These are phyloP conservation scores for Cenchrus fungigraminus DNA, from an alignment of 176 grass and related monocot species.

Conservation along the genomic window DNA sequence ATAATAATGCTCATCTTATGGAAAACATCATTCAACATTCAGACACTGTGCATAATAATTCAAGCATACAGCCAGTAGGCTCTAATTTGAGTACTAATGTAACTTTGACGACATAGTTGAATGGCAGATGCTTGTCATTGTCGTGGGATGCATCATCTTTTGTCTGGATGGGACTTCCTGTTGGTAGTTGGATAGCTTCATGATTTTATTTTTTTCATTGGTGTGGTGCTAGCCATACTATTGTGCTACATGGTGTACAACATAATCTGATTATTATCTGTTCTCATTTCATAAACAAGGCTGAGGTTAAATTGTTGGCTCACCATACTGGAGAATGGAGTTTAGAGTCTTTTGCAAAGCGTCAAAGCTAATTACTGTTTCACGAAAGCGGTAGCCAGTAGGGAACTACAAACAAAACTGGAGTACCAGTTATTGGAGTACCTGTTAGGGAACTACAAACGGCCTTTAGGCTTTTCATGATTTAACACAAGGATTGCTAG, in stretches of 20 bases:
- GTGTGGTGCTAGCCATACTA: neutral
- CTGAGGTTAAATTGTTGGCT: neutral
- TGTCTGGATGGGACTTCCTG: neutral
- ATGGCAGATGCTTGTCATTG: neutral
- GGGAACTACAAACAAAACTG: neutral
- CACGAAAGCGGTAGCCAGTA: neutral
- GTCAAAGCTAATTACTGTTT: neutral
- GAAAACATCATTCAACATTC: no score
- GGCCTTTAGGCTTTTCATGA: neutral
- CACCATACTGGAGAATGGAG: neutral
- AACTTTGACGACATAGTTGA: neutral
- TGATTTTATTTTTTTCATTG: neutral
- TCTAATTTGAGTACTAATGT: neutral
- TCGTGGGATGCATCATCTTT: neutral
- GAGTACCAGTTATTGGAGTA: neutral
- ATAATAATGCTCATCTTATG: no score
- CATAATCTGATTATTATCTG: neutral
- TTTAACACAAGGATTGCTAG: neutral
- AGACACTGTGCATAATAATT: no score
- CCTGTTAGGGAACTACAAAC: neutral
- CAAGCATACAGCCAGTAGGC: no score
- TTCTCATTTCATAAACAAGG: constrained; percentile 13
- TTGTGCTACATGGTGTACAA: neutral
- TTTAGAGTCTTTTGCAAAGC: constrained; percentile 5
- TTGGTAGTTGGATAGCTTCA: constrained; percentile 3